phyloP scores from a whole-genome alignment of 768 basidiomycete species.

The Lentinus tigrinus region DNA sequence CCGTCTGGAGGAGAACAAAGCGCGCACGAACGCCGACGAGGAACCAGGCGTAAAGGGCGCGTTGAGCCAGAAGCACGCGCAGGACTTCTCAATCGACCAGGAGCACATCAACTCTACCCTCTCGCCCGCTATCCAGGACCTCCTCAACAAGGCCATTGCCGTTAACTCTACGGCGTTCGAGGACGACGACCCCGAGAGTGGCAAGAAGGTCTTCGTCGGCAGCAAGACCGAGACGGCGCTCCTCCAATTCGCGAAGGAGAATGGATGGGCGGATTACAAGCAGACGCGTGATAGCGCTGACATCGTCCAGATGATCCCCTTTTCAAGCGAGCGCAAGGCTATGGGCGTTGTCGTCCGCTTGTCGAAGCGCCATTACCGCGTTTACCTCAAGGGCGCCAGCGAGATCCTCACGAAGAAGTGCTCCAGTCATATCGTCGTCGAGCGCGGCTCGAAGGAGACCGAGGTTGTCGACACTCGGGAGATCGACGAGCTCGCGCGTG shows the following conservation, averaged over 20 bases:
- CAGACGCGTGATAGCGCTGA: slow-evolving; percentile 57
- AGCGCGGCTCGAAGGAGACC: slow-evolving; percentile 29
- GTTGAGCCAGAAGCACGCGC: slow-evolving; percentile 41
- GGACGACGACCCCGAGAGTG: slow-evolving; percentile 63
- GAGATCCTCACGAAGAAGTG: slow-evolving; percentile 88
- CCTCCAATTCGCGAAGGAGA: slow-evolving; percentile 78
- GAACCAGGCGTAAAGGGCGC: slow-evolving; percentile 30
- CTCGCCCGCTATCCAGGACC: slow-evolving; percentile 52
- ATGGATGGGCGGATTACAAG: slow-evolving; percentile 74
- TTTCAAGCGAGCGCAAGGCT: slow-evolving; percentile 89
- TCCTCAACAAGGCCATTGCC: slow-evolving; percentile 85
- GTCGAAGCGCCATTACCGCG: slow-evolving; percentile 52
- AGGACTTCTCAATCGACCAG: slow-evolving; percentile 89
- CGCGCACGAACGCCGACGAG: slow-evolving; percentile 71
- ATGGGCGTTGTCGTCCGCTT: slow-evolving; percentile 87
- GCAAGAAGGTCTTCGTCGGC: slow-evolving; percentile 69
- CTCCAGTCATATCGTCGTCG: slow-evolving; percentile 69
- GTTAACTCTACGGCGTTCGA: slow-evolving; percentile 96
- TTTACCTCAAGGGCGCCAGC: slow-evolving; percentile 90
- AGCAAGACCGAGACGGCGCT: slow-evolving; percentile 96
- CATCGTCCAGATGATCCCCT: slow-evolving; percentile 87
- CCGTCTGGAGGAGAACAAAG: slow-evolving; percentile 65
- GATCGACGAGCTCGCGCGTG: slow-evolving; percentile 66
- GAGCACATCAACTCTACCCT: slow-evolving; percentile 63
- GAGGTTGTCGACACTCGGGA: slow-evolving; percentile 49